Evolutionary conservation across 2,329 filamentous ascomycete species (phyloP).

Genomic region (Xenosphaeropsis pyriputrescens): DNA sequence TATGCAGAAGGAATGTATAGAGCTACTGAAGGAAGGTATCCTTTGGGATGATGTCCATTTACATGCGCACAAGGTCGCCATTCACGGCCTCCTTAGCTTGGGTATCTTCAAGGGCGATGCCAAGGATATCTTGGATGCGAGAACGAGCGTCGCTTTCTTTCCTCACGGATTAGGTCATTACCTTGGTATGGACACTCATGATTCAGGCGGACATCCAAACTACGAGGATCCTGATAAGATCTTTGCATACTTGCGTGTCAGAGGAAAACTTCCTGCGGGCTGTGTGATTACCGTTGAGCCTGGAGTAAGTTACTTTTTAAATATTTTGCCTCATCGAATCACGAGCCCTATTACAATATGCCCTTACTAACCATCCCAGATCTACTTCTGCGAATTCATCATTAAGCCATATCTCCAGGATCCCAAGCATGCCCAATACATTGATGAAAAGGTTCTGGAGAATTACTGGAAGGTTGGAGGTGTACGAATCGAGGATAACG

Average conservation of each 20-base stretch:
- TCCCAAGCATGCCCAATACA: conserved; percentile 58
- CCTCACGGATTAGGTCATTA: conserved; percentile 88
- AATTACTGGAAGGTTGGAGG: conserved; percentile 74
- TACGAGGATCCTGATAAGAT: conserved; percentile 67
- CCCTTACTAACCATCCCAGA: conserved; percentile 24
- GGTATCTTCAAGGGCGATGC: conserved; percentile 58
- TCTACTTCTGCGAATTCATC: conserved; percentile 87
- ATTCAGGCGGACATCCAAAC: conserved; percentile 66
- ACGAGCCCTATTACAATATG: neutral
- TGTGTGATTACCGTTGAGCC: conserved; percentile 92
- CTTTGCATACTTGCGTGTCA: conserved; percentile 75
- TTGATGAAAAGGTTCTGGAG: conserved; percentile 57
- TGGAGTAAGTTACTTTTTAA: conserved; percentile 39
- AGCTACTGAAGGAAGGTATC: conserved; percentile 56
- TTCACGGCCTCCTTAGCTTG: conserved; percentile 60
- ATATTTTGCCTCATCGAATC: conserved; percentile 1
- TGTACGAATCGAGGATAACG: conserved; percentile 57
- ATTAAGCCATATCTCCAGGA: conserved; percentile 67
- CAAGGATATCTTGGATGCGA: conserved; percentile 59
- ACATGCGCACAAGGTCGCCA: conserved; percentile 67
- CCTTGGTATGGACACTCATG: conserved; percentile 85
- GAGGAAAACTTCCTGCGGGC: conserved; percentile 59
- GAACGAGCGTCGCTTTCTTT: conserved; percentile 82
- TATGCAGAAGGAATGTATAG: conserved; percentile 75
- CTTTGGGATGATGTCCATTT: conserved; percentile 72